phyloP scores from a whole-genome alignment of 1,284 basidiomycete genomes.

The Trametes versicolor region DNA sequence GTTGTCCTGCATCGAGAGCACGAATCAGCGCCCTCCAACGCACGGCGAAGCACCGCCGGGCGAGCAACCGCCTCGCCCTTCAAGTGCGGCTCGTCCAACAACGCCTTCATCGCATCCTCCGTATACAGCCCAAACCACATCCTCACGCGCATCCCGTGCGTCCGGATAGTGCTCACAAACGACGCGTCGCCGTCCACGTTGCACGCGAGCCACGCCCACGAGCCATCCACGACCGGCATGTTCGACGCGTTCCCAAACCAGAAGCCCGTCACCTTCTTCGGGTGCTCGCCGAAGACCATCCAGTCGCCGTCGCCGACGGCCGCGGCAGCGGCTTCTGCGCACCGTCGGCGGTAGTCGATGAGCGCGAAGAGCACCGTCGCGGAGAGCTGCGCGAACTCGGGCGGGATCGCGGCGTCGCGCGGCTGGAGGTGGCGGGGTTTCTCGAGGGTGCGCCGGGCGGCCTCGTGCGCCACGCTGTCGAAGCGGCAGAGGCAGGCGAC shows the following conservation, averaged over 20 bases:
- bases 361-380: conserved; percentile 12
- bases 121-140: conserved; percentile 10
- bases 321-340: background rate
- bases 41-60: background rate
- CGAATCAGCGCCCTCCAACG: background rate
- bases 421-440: background rate
- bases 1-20: background rate
- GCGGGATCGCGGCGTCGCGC: conserved; percentile 3
- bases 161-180: background rate
- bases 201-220: conserved; percentile 21
- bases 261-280: conserved; percentile 1
- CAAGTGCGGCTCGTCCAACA: background rate
- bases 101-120: background rate
- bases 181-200: background rate
- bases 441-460: background rate
- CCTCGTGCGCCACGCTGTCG: background rate
- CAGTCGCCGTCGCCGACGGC: conserved; percentile 1
- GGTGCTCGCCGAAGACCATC: conserved; percentile 12
- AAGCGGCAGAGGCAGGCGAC: conserved; percentile 13
- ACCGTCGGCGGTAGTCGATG: conserved; percentile 13
- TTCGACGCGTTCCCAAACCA: background rate
- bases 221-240: conserved; percentile 3
- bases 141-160: background rate
- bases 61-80: background rate
- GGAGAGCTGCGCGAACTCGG: conserved; percentile 18